Conservation (phyloP, 768 basidiomycete species). For the Auricularia sp. region DNA sequence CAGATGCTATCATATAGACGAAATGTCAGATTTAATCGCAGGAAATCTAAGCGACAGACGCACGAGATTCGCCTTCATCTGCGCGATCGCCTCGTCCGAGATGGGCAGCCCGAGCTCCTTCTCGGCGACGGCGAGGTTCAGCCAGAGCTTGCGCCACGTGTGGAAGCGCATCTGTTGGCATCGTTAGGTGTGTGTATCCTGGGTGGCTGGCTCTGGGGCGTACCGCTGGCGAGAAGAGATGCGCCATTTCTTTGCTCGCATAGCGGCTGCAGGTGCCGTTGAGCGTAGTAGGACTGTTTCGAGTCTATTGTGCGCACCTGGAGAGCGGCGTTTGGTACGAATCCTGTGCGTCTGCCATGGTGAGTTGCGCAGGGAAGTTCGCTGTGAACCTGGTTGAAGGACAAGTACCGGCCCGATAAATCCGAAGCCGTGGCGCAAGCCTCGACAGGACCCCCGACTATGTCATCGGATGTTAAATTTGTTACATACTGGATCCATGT, state of each 20-base stretch:
- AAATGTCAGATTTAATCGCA: not conserved
- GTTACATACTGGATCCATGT: too few relatives aligned
- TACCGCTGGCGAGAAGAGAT: slow-evolving; percentile 91
- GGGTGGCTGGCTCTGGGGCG: slow-evolving; percentile 17
- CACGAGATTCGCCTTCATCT: slow-evolving; percentile 92
- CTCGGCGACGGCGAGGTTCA: slow-evolving; percentile 92
- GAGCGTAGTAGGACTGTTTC: not conserved
- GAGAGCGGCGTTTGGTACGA: slow-evolving; percentile 76
- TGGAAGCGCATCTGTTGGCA: slow-evolving; percentile 72
- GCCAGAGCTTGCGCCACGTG: slow-evolving; percentile 93
- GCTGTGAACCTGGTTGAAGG: too few relatives aligned
- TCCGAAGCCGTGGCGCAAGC: too few relatives aligned
- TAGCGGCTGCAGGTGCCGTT: slow-evolving; percentile 59
- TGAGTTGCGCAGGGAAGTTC: too few relatives aligned
- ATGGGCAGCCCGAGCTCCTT: slow-evolving; percentile 90
- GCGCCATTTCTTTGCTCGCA: slow-evolving; percentile 98
- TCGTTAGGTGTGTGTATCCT: not conserved
- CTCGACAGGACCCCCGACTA: too few relatives aligned
- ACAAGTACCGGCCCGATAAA: too few relatives aligned
- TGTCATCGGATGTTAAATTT: too few relatives aligned
- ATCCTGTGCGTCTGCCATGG: slow-evolving; percentile 18
- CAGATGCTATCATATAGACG: slow-evolving; percentile 41
- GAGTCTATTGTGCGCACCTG: slow-evolving; percentile 37
- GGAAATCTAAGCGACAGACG: not conserved
- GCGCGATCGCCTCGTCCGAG: slow-evolving; percentile 78